phyloP scores from a whole-genome alignment of 495 filamentous ascomycete species.

The Xylaria palmicola region DNA sequence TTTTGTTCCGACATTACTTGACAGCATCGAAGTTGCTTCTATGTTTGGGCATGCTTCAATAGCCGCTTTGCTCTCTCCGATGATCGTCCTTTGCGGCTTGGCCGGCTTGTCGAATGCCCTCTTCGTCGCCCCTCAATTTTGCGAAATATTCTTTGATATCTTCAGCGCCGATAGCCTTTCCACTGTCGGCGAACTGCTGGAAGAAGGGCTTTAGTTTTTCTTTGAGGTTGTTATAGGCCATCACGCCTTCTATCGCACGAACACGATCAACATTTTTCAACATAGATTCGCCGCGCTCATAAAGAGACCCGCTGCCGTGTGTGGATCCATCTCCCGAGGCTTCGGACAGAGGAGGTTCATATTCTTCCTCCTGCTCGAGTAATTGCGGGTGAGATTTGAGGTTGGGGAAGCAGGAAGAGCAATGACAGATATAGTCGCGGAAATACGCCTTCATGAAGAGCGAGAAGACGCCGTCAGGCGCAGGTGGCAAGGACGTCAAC shows the following conservation, averaged over 20 bases:
- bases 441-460: conserved; percentile 78
- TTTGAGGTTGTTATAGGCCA: conserved; percentile 94
- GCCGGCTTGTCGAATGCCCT: conserved; percentile 49
- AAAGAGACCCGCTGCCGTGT: conserved; percentile 64
- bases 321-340: conserved; percentile 45
- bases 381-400: conserved; percentile 71
- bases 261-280: conserved; percentile 89
- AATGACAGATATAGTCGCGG: conserved; percentile 74
- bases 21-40: background rate
- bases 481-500: conserved; percentile 48
- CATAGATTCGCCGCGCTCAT: conserved; percentile 87
- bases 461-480: conserved; percentile 61
- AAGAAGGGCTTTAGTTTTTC: conserved; percentile 93
- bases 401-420: conserved; percentile 71
- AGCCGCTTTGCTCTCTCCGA: conserved; percentile 61
- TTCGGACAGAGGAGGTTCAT: conserved; percentile 80
- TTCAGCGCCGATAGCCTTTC: conserved; percentile 80
- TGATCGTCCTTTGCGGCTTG: conserved; percentile 45
- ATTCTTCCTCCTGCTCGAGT: conserved; percentile 88
- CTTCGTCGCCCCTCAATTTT: conserved; percentile 82
- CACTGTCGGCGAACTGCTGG: conserved; percentile 88
- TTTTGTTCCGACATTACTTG: background rate
- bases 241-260: conserved; percentile 90
- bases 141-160: conserved; percentile 97
- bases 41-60: conserved; percentile 31